Base-by-base conservation (phyloP, 2,329 filamentous ascomycete genomes). In the Nemania sp. region DNA sequence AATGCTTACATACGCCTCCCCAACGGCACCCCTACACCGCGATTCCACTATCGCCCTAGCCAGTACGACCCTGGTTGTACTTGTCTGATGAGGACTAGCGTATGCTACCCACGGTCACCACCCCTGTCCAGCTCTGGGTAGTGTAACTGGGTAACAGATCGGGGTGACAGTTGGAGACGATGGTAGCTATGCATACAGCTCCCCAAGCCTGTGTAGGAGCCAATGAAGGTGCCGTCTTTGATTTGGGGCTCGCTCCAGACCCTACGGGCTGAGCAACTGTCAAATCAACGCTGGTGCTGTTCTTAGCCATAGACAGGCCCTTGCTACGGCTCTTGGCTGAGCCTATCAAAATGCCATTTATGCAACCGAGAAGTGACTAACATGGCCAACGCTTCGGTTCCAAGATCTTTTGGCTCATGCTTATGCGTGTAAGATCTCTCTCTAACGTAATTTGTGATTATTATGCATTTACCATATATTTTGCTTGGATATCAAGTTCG, bases 291-390 rank as follows among this genome's bases (percentile, higher is more conserved):
- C 20, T 46, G 7, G 11, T 3, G 6, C 20, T n/a, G 22, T 36
- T 12, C 14, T 30, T 31, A 24, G 7, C 36, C 24, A 20, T 39
- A 36, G 15, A 12, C 14, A 11, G 28, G 17, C 12, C 37, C 43
- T 26, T 47, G 52, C 45, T 15, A 26, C 24, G 9, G 33, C 30
- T 44, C 28, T 31, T 15, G 19, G 19, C 37, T 46, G 45, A 28
- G 50, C 51, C 54, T 41, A 54, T 54, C 41, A 51, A 40, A 36
- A 33, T 14, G 44, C 8, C n/a, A 46, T 23, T n/a, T 28, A 31
- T 14, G n/a, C 15, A 15, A 20, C n/a, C 34, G 44, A 46, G 12
- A 12, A 26, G 31, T 31, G 15, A 26, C 14, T 36, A 23, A 24
- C n/a, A 40, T 12, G 9, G n/a, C n/a, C n/a, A n/a, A n/a, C n/a